Conservation (phyloP, 192 early-diverging fungal genomes). For the Backusella mclennaniae region DNA sequence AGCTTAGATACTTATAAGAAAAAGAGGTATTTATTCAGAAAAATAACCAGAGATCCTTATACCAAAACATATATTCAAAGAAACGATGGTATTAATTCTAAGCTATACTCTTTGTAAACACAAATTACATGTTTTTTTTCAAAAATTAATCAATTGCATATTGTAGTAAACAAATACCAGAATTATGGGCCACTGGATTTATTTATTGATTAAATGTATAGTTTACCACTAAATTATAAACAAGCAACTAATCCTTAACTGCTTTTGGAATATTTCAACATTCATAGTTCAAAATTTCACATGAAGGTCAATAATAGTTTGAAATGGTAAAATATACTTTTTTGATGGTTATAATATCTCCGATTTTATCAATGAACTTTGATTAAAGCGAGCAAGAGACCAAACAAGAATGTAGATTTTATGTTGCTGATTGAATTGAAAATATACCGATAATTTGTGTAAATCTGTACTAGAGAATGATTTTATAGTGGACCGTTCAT, state of each 20-base stretch:
- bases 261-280: not conserved
- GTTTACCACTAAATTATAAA: not conserved
- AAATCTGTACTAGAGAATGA: too few species aligned
- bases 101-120: not conserved
- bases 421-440: too few species aligned
- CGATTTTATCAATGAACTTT: not conserved
- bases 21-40: too few species aligned
- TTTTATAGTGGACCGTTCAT: too few species aligned
- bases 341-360: not conserved
- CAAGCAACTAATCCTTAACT: not conserved
- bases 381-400: not conserved
- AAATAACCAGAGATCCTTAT: too few species aligned
- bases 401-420: not conserved
- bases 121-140: not conserved
- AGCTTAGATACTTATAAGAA: too few species aligned
- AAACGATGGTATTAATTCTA: not conserved
- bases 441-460: too few species aligned
- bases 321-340: not conserved
- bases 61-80: not conserved
- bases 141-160: not conserved
- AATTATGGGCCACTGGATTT: not conserved
- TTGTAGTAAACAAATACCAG: too few species aligned
- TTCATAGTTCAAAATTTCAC: not conserved
- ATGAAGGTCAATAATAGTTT: not conserved
- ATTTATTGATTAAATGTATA: not conserved